Conservation (phyloP, 176 grass and related monocot genomes). For the Zoysia pacifica region DNA sequence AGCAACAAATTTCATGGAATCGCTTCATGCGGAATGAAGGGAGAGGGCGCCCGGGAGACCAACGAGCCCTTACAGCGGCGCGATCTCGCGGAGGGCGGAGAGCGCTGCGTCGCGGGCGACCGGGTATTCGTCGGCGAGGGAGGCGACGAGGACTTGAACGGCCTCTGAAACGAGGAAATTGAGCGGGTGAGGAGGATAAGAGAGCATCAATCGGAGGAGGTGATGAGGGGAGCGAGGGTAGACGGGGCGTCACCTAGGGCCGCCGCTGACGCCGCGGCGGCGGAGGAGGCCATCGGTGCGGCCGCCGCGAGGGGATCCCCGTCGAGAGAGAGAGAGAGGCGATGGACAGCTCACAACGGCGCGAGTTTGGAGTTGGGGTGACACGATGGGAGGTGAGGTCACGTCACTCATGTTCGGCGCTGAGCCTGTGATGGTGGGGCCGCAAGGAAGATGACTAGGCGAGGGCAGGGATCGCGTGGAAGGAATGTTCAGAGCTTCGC, state of each 20-base stretch:
- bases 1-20: conserved; percentile 39
- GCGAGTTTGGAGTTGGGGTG: conserved; percentile 8
- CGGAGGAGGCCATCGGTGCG: conserved; percentile 72
- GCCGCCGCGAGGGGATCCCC: conserved; percentile 22
- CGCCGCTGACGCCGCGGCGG: conserved; percentile 66
- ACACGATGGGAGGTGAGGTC: conserved; percentile 39
- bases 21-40: neutral
- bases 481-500: neutral
- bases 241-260: conserved; percentile 43
- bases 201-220: neutral
- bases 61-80: conserved; percentile 63
- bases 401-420: conserved; percentile 22
- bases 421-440: neutral
- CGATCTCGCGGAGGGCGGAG: conserved; percentile 73
- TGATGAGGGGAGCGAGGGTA: neutral
- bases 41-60: neutral
- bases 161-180: conserved; percentile 55
- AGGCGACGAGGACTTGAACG: conserved; percentile 87
- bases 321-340: neutral
- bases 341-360: conserved; percentile 41
- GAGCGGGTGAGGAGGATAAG: conserved; percentile 9
- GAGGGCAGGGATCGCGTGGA: neutral
- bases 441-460: conserved; percentile 23
- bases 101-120: conserved; percentile 76
- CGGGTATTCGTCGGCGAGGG: conserved; percentile 77